phyloP scores from a whole-genome alignment of 73 alveolate species.

The Symbiodinium natans region DNA sequence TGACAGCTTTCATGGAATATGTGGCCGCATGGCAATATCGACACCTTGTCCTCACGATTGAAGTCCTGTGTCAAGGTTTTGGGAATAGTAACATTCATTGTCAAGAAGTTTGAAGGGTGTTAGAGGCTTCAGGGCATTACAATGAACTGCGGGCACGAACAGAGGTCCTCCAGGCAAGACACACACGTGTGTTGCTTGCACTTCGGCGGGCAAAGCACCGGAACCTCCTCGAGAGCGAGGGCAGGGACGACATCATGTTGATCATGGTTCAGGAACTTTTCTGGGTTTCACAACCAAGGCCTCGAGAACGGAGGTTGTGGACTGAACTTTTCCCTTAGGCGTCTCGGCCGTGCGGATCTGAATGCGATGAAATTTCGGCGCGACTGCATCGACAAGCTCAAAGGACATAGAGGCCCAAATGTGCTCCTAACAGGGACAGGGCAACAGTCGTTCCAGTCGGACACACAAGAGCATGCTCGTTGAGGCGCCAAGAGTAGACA shows the following conservation, averaged over 20 bases:
- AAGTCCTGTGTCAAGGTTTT: no score
- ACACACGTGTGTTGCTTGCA: not conserved
- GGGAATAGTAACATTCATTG: no score
- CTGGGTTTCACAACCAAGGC: no score
- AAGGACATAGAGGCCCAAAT: not conserved
- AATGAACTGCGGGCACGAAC: no score
- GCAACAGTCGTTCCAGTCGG: no score
- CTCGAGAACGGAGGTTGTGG: no score
- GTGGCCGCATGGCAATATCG: not conserved
- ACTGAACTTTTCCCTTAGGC: not conserved
- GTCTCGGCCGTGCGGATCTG: constrained; percentile 3
- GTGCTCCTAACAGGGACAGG: not conserved
- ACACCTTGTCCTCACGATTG: not conserved
- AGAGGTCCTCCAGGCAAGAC: not conserved
- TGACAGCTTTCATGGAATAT: not conserved
- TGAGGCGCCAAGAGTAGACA: no score
- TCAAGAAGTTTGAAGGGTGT: no score
- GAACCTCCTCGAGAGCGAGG: not conserved
- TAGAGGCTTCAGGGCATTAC: no score
- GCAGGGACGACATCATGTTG: no score
- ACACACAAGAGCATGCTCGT: not conserved
- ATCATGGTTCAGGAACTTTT: no score
- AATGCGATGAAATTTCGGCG: not conserved
- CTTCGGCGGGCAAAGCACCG: not conserved
- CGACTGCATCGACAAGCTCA: not conserved